phyloP scores from a whole-genome alignment of 192 early-diverging fungal species.

The Ramicandelaber brevisporus region DNA sequence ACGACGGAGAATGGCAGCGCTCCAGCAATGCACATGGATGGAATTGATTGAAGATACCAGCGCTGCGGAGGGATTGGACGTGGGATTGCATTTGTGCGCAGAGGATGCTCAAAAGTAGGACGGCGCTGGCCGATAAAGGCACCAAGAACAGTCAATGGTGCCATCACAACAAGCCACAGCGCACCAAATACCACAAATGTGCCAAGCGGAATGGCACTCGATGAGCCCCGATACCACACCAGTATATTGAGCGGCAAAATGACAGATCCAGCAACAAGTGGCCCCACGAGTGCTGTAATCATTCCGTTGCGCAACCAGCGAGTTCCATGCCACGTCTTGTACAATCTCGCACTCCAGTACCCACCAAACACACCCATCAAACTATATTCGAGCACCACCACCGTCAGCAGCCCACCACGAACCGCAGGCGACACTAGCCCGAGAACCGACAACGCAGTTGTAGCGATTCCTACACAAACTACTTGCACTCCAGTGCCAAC shows the following conservation, averaged over 20 bases:
- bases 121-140: conserved; percentile 67
- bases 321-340: conserved; percentile 34
- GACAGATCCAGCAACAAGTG: conserved; percentile 22
- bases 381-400: conserved; percentile 23
- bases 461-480: conserved; percentile 22
- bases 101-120: conserved; percentile 55
- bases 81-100: conserved; percentile 77
- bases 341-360: conserved; percentile 43
- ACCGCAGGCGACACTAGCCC: conserved; percentile 36
- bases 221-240: conserved; percentile 62
- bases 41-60: conserved; percentile 30
- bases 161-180: conserved; percentile 57
- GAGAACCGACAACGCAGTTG: conserved; percentile 23
- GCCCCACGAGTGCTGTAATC: conserved; percentile 30
- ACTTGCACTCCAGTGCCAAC: conserved; percentile 50
- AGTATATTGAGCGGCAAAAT: conserved; percentile 62
- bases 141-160: conserved; percentile 59
- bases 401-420: conserved; percentile 29
- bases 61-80: conserved; percentile 67
- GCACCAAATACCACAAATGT: conserved; percentile 52
- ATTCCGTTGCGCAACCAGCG: conserved; percentile 43
- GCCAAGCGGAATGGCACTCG: conserved; percentile 73
- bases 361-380: conserved; percentile 26
- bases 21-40: conserved; percentile 34
- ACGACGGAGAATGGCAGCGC: conserved; percentile 42